These are phyloP conservation scores for Phylloporus rhodoxanthus DNA, from an alignment of 768 basidiomycete species.

Conservation along the genomic window DNA sequence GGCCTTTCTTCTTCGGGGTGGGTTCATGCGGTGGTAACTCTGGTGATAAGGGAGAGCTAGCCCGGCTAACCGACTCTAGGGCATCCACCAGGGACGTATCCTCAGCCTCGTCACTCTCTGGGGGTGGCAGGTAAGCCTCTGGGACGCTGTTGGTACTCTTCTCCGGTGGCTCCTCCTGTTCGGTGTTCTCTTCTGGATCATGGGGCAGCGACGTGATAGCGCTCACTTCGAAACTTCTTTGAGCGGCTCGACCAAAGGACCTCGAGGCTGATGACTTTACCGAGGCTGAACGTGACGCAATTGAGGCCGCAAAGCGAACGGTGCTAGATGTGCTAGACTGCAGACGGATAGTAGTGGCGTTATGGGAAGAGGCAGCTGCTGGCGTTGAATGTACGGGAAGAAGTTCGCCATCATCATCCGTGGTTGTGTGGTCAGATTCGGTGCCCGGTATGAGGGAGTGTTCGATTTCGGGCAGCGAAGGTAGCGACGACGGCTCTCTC, in stretches of 20 bases:
- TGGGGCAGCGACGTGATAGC: constrained; percentile 50
- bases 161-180: constrained; percentile 34
- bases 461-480: constrained; percentile 68
- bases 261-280: constrained; percentile 33
- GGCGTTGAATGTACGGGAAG: constrained; percentile 68
- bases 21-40: constrained; percentile 31
- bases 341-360: constrained; percentile 46
- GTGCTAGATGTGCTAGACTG: constrained; percentile 48
- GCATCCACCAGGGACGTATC: constrained; percentile 52
- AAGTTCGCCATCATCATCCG: constrained; percentile 39
- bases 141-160: constrained; percentile 49
- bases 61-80: constrained; percentile 48
- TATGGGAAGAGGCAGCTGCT: constrained; percentile 43
- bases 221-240: constrained; percentile 57
- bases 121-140: constrained; percentile 47
- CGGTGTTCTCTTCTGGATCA: constrained; percentile 30
- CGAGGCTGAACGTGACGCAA: constrained; percentile 39
- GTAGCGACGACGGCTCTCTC: constrained; percentile 75
- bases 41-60: constrained; percentile 43
- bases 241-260: constrained; percentile 28
- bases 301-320: constrained; percentile 47
- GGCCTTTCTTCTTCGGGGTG: constrained; percentile 48
- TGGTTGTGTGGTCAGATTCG: constrained; percentile 33
- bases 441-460: constrained; percentile 45
- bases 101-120: constrained; percentile 39